Evolutionary conservation across 1,284 basidiomycete genomes (phyloP), one percentile per base, ranked within the genome.

Genomic region (Fomitopsis palustris): DNA sequence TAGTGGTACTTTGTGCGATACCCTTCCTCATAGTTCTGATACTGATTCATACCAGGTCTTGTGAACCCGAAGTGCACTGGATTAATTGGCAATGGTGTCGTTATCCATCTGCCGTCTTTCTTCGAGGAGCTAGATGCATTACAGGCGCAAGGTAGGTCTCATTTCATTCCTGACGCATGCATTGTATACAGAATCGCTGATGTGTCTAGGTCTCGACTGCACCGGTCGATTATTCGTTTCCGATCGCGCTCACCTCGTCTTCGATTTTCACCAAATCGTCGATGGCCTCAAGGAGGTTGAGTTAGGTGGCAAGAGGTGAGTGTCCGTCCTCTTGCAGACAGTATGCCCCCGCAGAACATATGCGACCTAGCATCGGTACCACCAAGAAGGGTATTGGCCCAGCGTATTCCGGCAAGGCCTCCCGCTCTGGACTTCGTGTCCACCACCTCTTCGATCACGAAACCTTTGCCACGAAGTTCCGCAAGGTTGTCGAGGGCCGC

Each of bases 241-340:
- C 23, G 95, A 98, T 77, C 90, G 96, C 64, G 95, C 96, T 2
- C 95, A 97, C 66, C 88, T 99, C 64, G 96, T 99, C 51, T 95
- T 98, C 70, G 96, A 98, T 75, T 99, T 99, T 76, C 96, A 99
- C 77, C 96, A 99, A 78, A 97, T 98, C 69, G 97, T 99, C 42
- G 97, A 99, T 70, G 97, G 97, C 17, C 78, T 99, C 69, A 99
- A 99, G 75, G 96, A 99, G 75, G 93, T 96, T 52, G 96, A 99
- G 75, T 85, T 98, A 16, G 97, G 97, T 37, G 93, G 93, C 19
- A 90, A 87, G 3, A 92, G 90, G 86, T 89, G 69, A 59, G 78
- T 47, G 39, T 53, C 38, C 41, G 38, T 14, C 7, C 33, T 38
- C 19, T 53, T 3, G 25, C 55, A 21, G 31, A 43, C 16, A 6